Evolutionary conservation across 169 alveolate genomes (phyloP).

Genomic region (Eimeria praecox): DNA sequence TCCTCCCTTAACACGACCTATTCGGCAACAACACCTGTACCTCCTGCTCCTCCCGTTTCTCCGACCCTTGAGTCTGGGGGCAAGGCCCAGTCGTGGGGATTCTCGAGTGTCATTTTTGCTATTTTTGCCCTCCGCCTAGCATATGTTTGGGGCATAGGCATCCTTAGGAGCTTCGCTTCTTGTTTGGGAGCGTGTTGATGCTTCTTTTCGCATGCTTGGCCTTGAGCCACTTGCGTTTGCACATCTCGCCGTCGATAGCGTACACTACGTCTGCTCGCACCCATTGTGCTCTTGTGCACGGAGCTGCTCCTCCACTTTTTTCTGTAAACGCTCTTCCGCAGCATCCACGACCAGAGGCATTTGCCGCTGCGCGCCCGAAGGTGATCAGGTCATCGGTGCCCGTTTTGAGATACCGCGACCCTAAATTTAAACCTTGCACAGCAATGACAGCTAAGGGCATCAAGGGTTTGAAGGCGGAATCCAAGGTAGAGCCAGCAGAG

Average conservation of each 20-base stretch:
- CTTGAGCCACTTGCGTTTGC: background rate
- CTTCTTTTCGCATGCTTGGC: background rate
- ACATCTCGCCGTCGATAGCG: background rate
- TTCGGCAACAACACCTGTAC: background rate
- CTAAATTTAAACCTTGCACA: background rate
- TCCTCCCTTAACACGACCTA: background rate
- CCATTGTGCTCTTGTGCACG: background rate
- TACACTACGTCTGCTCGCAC: background rate
- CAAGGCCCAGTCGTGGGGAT: background rate
- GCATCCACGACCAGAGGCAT: background rate
- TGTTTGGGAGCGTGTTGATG: background rate
- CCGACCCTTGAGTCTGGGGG: background rate
- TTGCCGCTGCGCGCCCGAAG: background rate
- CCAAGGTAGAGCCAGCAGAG: background rate
- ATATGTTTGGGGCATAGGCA: background rate
- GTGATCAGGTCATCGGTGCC: background rate
- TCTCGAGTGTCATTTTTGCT: background rate
- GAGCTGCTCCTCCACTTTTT: background rate
- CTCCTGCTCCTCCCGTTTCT: background rate
- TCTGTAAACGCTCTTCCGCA: background rate
- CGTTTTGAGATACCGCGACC: background rate
- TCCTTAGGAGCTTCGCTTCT: background rate
- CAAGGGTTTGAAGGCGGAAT: background rate
- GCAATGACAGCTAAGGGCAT: slow-evolving; percentile 9
- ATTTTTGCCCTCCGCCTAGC: background rate